phyloP scores from a whole-genome alignment of 257 asterid species.

The Avicennia marina region DNA sequence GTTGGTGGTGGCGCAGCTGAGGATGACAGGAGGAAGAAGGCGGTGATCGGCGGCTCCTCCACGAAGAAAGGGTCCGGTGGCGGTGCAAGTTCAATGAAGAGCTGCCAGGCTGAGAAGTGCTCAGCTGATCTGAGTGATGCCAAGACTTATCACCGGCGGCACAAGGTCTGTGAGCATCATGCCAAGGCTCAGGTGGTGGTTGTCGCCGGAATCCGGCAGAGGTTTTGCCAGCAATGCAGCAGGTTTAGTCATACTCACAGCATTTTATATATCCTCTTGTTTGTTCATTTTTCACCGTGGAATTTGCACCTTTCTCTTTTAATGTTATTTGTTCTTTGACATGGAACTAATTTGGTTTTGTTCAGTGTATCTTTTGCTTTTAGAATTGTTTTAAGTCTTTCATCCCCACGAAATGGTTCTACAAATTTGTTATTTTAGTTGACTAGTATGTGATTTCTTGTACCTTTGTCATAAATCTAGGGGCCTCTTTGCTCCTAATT shows the following conservation, averaged over 20 bases:
- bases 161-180: slow-evolving; percentile 62
- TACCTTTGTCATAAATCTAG: neutral
- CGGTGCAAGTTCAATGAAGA: slow-evolving; percentile 28
- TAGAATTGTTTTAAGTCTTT: neutral
- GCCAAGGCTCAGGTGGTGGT: slow-evolving; percentile 56
- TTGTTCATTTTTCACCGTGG: neutral
- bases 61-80: slow-evolving; percentile 25
- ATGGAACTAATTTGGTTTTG: slow-evolving; percentile 19
- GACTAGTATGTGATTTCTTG: slow-evolving; percentile 1
- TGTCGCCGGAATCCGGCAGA: slow-evolving; percentile 72
- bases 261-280: neutral
- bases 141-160: slow-evolving; percentile 63
- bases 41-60: neutral
- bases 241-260: slow-evolving; percentile 36
- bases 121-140: slow-evolving; percentile 46
- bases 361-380: neutral
- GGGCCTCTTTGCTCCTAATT: neutral
- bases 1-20: slow-evolving; percentile 5
- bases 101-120: slow-evolving; percentile 67
- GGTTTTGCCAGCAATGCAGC: slow-evolving; percentile 92
- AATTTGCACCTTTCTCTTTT: neutral
- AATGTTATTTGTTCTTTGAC: slow-evolving; percentile 8
- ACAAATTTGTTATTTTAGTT: neutral
- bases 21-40: slow-evolving; percentile 44
- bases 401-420: neutral